Base-by-base conservation (phyloP, 441 rosid species). In the Populus trichocarpa region DNA sequence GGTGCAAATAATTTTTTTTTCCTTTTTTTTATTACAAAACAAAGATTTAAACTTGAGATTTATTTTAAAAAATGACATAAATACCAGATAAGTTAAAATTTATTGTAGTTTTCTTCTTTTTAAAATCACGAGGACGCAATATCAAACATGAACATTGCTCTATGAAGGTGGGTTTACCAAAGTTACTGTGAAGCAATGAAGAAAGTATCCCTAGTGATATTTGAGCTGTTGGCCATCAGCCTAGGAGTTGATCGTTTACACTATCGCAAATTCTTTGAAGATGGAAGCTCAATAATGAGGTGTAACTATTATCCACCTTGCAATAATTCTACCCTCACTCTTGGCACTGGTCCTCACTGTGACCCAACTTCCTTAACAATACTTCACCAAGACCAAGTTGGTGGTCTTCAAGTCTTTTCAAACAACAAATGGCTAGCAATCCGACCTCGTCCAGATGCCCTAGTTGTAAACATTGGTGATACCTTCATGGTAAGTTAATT, bases 341-440 rank as follows among this genome's bases (percentile, higher is more conserved):
- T 93, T 59, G 97, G 97, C 68, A 93, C 97, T 5, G 97, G 97
- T 35, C 97, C 97, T 81, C 97, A 93, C 75, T 84, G 85, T 61
- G 97, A 93, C 86, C 94, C 97, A 23, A 91, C 86, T 63, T 87
- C 95, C 65, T 72, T 92, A 35, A 91, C 97, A 3, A 89, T 92
- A 13, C 97, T 92, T 83, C 93, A 92, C 72, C 97, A 92, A 80
- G 97, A 92, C 67, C 84, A 89, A 68, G 92, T 91, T 22, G 90
- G 87, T 36, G 95, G 97, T 8, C 95, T 92, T 9, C 80, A 92
- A 83, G 94, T 92, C 36, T 89, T 88, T 20, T 78, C 81, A 6
- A 77, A 87, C 32, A 80, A 85, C 76, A 84, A 81, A 73, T 92
- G 97, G 97, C 86, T 79, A 28, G 80, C 87, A 0, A 80, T 92